Evolutionary conservation across 345 rosid species (phyloP), one percentile per base, ranked within the genome.

Genomic region (Citropsis articulata): DNA sequence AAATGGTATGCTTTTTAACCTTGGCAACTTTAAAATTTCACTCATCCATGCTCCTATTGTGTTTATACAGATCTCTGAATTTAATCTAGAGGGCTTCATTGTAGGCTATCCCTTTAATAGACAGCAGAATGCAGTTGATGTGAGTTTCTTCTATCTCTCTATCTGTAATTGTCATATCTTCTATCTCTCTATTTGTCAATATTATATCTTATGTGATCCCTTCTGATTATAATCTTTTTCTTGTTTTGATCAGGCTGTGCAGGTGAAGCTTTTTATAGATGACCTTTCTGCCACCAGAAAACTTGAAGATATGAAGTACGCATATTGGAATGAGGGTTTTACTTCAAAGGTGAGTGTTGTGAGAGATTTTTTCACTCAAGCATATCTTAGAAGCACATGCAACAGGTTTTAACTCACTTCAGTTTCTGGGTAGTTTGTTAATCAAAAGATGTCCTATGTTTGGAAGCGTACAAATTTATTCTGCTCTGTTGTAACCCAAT

Each of bases 321-420:
- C 91, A 1, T 92, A 84, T 82, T 93, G 97, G 97, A 86, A 93
- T 31, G 99, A 95, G 80, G 67, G 83, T 27, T 89, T 86, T 83
- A 90, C 98, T 53, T 86, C 90, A 72, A 87, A 90, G 97, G 99
- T 92, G 72, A n/a, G 35, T 14, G 7, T 36, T 38, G 8, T 66
- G 30, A 3, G 27, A 19, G 31, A 14, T 71, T 66, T 64, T 50
- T 59, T 62, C 18, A 24, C 18, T 9, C 27, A 7, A 62, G 18
- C 63, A 64, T 42, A 79, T 61, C 31, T 73, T 57, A 5, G 28
- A 53, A 45, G 59, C 4, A 69, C 31, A 50, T 10, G 40, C 31
- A 45, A 19, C 0, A n/a, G 66, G 28, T 31, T 57, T 33, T 65
- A 40, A 55, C 9, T 50, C 35, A 65, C 10, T 66, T 73, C 57